Evolutionary conservation across 1,284 basidiomycete genomes (phyloP), one percentile per base, ranked within the genome.

Genomic region (Prillingera fragicola): DNA sequence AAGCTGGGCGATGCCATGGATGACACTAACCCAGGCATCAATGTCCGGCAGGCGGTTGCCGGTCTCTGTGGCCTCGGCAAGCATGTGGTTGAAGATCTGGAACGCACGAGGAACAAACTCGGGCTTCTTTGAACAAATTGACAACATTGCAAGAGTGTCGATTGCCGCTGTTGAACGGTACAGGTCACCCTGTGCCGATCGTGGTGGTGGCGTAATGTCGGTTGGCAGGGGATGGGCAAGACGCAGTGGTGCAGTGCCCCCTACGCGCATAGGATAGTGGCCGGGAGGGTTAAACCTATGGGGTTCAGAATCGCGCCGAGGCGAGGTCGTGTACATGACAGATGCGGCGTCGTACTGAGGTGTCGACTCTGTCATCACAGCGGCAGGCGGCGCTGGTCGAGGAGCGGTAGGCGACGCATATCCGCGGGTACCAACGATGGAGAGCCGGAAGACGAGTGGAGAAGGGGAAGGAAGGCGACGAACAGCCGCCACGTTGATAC

Each of bases 41-140:
- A 63, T 53, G n/a, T 64, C 63, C 1, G 69, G 69, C 12, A 50
- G 21, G n/a, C 41, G 23, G 3, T 27, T 34, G 8, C 33, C 12
- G 3, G 59, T 58, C 0, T 44, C 43, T 17, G 49, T 33, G n/a
- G 55, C 50, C 18, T 67, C 65, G 6, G 49, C 48, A 4, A 70
- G 38, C 8, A 70, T 43, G 28, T 62, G 51, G 32, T 48, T 56
- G 55, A 72, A 70, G 41, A 72, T 70, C 43, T 65, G 59, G 38
- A 61, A 69, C 0, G 63, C 70, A 40, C 70, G 45, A 3, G 66
- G 65, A 2, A 64, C 58, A 33, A 63, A 62, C 43, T 69, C 66
- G 3, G 58, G 57, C 23, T 63, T 44, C 7, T 59, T 47, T n/a
- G 69, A 57, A 52, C 70, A 70, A 33, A 72, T 65, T 5, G 57